Evolutionary conservation across 768 basidiomycete species (phyloP), one percentile per base, ranked within the genome.

Genomic region (Kwoniella sp.): DNA sequence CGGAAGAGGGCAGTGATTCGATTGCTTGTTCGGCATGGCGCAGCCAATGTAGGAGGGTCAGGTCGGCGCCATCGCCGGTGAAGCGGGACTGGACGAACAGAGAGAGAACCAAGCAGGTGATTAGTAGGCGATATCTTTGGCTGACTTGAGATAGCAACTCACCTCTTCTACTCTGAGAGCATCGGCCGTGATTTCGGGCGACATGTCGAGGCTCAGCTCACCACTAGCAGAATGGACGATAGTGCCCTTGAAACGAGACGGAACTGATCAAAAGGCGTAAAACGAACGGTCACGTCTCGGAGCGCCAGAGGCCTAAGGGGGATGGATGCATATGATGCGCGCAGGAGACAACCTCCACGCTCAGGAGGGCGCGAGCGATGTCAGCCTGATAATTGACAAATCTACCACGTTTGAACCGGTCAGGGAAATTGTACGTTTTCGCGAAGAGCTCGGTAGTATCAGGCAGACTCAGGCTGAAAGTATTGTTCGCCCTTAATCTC

Each of bases 1-100:
- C 54, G 23, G 73, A 73, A 20, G 66, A 29, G 2, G 67, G 55
- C 1, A 77, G 54, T 9, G 61, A 25, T 54, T 75, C 69, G 13
- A 80, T 80, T 11, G 77, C 72, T 61, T 75, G 71, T 61, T 80
- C 77, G 2, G 73, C 76, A 22, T 69, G 69, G 20, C 73, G 52
- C 0, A 80, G 63, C 74, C 75, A 78, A 17, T 79, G 73, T 8
- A 80, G 60, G 15, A 80, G 65, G 26, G 65, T 68, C 17, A 79
- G 61, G 56, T 79, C 78, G 29, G 61, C 65, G 12, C 73, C 74
- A n/a, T 76, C 75, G 23, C 71, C 71, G 25, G 69, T 67, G 65
- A 73, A 77, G 51, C 73, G 72, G 57, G 71, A 58, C 76, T 79
- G 58, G 22, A 28, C 20, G 31, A 22, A 26, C 28, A 13, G 7